A percentile compares a stretch with the other conserved stretches of the same genome.
phyloP scores from a whole-genome alignment of 352 stramenopile genomes.

The Hyaloperonospora arabidopsidis region DNA sequence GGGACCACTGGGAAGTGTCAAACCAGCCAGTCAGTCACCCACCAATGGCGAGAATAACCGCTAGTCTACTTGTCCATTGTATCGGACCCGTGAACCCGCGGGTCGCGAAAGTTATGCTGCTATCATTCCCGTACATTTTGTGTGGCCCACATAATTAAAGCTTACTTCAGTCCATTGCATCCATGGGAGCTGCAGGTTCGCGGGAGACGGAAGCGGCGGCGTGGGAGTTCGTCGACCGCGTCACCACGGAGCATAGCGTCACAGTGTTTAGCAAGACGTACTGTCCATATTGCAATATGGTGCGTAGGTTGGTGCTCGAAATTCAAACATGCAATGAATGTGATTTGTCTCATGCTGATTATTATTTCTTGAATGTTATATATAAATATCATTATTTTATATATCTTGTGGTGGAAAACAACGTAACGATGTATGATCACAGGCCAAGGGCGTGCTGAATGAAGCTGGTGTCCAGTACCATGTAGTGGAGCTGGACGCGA shows the following conservation, averaged over 20 bases:
- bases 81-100: slow-evolving; percentile 6
- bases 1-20: slow-evolving; percentile 19
- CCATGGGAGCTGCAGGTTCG: slow-evolving; percentile 36
- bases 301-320: slow-evolving; percentile 7
- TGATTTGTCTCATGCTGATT: not conserved
- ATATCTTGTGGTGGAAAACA: too few relatives aligned
- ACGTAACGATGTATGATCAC: not conserved
- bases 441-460: slow-evolving; percentile 84
- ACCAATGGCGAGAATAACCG: slow-evolving; percentile 9
- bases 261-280: slow-evolving; percentile 91
- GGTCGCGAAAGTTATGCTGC: not conserved
- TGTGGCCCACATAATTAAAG: slow-evolving; percentile 11
- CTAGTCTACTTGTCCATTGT: slow-evolving; percentile 11
- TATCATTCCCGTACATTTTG: slow-evolving; percentile 2
- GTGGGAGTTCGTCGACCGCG: slow-evolving; percentile 46
- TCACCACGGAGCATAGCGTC: slow-evolving; percentile 41
- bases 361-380: too few relatives aligned
- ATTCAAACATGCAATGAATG: not conserved
- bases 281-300: slow-evolving; percentile 88
- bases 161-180: not conserved
- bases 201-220: slow-evolving; percentile 46
- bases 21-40: slow-evolving; percentile 25
- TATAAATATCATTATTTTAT: too few relatives aligned
- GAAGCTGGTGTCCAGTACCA: slow-evolving; percentile 45
- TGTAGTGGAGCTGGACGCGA: slow-evolving; percentile 59